phyloP scores from a whole-genome alignment of 768 basidiomycete species.

The Austroboletus eburneus region DNA sequence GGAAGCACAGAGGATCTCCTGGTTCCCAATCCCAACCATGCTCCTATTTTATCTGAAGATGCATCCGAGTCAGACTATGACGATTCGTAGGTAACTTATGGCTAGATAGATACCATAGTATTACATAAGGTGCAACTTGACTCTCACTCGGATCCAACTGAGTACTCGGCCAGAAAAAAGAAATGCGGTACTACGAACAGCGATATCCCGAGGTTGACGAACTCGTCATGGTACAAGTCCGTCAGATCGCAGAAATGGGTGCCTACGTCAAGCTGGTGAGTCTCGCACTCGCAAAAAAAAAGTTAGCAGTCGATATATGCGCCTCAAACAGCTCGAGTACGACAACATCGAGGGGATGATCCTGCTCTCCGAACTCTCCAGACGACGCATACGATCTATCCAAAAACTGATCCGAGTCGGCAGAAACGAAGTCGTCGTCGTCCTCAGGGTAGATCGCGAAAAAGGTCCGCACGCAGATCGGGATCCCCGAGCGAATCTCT shows the following conservation, averaged over 20 bases:
- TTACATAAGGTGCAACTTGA: too few species aligned
- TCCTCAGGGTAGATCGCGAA: slow-evolving; percentile 96
- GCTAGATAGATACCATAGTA: too few species aligned
- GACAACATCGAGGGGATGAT: slow-evolving; percentile 99
- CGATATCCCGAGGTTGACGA: slow-evolving; percentile 96
- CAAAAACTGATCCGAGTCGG: slow-evolving; percentile 98
- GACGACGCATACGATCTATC: slow-evolving; percentile 93
- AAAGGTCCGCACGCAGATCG: slow-evolving; percentile 56
- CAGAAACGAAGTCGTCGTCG: slow-evolving; percentile 97
- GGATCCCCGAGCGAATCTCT: not conserved
- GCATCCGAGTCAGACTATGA: slow-evolving; percentile 12
- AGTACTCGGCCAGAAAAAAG: not conserved
- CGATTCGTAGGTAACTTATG: too few species aligned
- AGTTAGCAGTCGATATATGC: too few species aligned
- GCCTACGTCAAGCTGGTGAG: slow-evolving; percentile 96
- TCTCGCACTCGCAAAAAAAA: slow-evolving; percentile 4
- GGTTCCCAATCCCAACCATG: slow-evolving; percentile 67
- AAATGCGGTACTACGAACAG: slow-evolving; percentile 91
- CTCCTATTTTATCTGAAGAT: slow-evolving; percentile 13
- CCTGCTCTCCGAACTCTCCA: slow-evolving; percentile 92
- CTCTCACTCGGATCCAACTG: too few species aligned
- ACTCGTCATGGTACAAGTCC: slow-evolving; percentile 99
- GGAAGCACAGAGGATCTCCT: slow-evolving; percentile 56
- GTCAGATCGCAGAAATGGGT: slow-evolving; percentile 99
- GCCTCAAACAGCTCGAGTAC: slow-evolving; percentile 93